These are phyloP conservation scores for Wickerhamomyces sp. DNA, from an alignment of 1,139 yeast species.

Conservation along the genomic window DNA sequence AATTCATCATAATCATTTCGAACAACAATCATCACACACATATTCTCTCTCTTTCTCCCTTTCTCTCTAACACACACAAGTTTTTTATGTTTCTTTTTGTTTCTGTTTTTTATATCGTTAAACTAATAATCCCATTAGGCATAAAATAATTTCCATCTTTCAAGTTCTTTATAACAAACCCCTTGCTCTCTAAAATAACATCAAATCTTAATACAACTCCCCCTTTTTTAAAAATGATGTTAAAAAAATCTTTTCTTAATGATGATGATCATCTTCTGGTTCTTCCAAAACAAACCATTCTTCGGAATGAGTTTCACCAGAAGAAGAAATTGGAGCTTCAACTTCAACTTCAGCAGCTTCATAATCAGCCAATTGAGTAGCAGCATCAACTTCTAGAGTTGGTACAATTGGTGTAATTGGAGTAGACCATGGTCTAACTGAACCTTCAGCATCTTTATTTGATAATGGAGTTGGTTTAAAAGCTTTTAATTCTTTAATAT, in stretches of 20 bases:
- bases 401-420: conserved; percentile 76
- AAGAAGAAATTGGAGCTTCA: conserved; percentile 38
- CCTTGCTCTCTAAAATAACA: too few species aligned
- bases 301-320: conserved; percentile 44
- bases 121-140: neutral
- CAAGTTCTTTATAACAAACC: too few species aligned
- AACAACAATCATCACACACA: too few species aligned
- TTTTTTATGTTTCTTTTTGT: neutral
- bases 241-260: conserved; percentile 15
- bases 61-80: too few species aligned
- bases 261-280: conserved; percentile 57
- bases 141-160: neutral
- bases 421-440: conserved; percentile 75
- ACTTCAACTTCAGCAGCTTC: conserved; percentile 76
- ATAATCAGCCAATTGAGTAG: conserved; percentile 72
- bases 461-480: conserved; percentile 81
- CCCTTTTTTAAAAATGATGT: too few species aligned
- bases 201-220: too few species aligned
- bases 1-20: too few species aligned
- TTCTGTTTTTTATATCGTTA: neutral
- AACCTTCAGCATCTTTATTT: conserved; percentile 69
- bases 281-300: conserved; percentile 85
- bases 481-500: conserved; percentile 79
- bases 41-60: too few species aligned
- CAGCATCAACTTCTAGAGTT: conserved; percentile 62